Base-by-base conservation (phyloP, 495 filamentous ascomycete species). In the Lasiosphaeria ovina region DNA sequence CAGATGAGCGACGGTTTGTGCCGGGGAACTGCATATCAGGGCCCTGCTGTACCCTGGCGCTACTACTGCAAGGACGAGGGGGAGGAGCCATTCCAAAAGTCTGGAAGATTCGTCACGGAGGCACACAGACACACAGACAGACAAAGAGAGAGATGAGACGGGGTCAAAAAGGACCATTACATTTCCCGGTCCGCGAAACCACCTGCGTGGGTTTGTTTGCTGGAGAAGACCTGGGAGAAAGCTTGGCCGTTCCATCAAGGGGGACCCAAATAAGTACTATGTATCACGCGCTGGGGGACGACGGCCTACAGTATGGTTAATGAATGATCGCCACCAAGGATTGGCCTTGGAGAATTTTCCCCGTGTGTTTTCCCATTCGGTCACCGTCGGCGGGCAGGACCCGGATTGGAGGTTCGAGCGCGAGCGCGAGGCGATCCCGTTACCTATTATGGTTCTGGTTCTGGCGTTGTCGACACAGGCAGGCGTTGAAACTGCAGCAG, bases 401-500 rank as follows among this genome's bases (percentile, higher is more conserved):
- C 58, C 34, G 40, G 48, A n/a, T 60, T 54, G 55, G n/a, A 33
- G 10, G 24, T 24, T 24, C 24, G 24, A 24, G 24, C 24, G 24
- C 24, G 24, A 24, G 24, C 24, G 24, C 24, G 1, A 24, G 24
- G 24, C 24, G 24, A 24, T 24, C 24, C 24, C 24, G 24, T 24
- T 24, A 24, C 24, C 24, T 24, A 24, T 24, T 24, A 24, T 24
- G 24, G 24, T 24, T 24, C 24, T 24, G 24, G 24, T 9, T 50
- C 63, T 60, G 48, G 47, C 7, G n/a, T 45, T 34, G 35, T 44
- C 17, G 35, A 45, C 2, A 47, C 16, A 11, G 33, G n/a, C 35
- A 24, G 24, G 24, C 3, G 51, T 66, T 71, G 66, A 71, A 71
- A 69, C 69, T 67, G 63, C 50, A 58, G 59, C 48, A 50, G 57